These are phyloP conservation scores for Lasiosphaeriaceae sp. DNA, from an alignment of 495 filamentous ascomycete genomes.

Conservation along the genomic window DNA sequence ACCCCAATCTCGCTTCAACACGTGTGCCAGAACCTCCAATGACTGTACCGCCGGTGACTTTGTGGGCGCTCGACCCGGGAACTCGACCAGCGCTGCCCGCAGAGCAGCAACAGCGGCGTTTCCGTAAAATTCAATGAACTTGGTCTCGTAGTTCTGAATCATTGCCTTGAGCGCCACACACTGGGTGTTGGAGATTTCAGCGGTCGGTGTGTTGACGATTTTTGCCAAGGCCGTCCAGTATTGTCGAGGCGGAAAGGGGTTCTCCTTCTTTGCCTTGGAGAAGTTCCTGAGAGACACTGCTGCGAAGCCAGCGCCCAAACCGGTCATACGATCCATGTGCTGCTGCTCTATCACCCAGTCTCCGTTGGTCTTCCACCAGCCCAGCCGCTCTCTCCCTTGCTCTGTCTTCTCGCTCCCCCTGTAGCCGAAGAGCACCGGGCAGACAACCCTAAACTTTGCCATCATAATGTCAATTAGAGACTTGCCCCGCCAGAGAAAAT, in stretches of 20 bases:
- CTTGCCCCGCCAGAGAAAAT: constrained; percentile 64
- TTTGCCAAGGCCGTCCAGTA: constrained; percentile 76
- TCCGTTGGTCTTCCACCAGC: constrained; percentile 63
- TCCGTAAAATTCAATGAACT: constrained; percentile 76
- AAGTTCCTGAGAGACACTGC: constrained; percentile 80
- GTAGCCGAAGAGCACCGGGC: constrained; percentile 85
- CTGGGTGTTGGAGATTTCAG: constrained; percentile 70
- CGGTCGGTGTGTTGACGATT: constrained; percentile 66
- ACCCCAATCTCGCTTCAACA: constrained; percentile 57
- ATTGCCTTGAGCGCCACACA: constrained; percentile 72
- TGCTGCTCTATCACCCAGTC: constrained; percentile 61
- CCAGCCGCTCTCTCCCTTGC: constrained; percentile 62
- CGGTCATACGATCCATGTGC: constrained; percentile 79
- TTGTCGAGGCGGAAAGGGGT: constrained; percentile 73
- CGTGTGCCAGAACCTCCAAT: constrained; percentile 55
- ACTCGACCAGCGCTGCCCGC: constrained; percentile 60
- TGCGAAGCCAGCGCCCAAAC: constrained; percentile 78
- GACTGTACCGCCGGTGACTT: constrained; percentile 54
- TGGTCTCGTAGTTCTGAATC: constrained; percentile 64
- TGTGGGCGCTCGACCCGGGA: constrained; percentile 53
- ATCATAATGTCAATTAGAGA: constrained; percentile 81
- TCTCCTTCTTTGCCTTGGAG: constrained; percentile 55
- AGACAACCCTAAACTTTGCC: constrained; percentile 77
- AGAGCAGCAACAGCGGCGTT: constrained; percentile 61
- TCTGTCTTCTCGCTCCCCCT: constrained; percentile 71